Evolutionary conservation across 2,329 filamentous ascomycete species (phyloP).

Genomic region (Stagonosporopsis tanaceti): DNA sequence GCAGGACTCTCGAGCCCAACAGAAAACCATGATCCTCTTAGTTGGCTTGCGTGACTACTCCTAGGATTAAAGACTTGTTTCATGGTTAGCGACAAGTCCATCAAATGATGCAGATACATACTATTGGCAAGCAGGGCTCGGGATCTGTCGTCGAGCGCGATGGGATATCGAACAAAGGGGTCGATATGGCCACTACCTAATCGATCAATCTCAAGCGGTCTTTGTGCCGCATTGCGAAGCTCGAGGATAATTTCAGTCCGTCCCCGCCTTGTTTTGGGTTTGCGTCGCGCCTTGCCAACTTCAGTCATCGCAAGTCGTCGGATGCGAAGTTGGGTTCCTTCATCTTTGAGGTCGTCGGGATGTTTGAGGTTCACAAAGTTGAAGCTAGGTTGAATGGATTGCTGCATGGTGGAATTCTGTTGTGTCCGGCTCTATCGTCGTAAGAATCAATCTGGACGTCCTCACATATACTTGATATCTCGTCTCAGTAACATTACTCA

Average conservation of each 20-base stretch:
- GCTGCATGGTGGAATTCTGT: slow-evolving; percentile 28
- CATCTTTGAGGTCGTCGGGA: slow-evolving; percentile 43
- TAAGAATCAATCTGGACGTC: neutral
- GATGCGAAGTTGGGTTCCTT: slow-evolving; percentile 41
- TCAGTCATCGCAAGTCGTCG: slow-evolving; percentile 46
- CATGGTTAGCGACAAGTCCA: slow-evolving; percentile 17
- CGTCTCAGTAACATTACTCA: slow-evolving; percentile 3
- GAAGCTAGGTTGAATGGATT: slow-evolving; percentile 35
- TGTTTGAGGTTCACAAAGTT: slow-evolving; percentile 44
- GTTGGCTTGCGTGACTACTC: slow-evolving; percentile 29
- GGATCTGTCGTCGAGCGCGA: slow-evolving; percentile 34
- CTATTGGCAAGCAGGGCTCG: slow-evolving; percentile 37
- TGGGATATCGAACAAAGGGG: slow-evolving; percentile 37
- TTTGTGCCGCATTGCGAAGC: slow-evolving; percentile 25
- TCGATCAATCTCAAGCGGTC: slow-evolving; percentile 24
- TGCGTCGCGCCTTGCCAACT: slow-evolving; percentile 38
- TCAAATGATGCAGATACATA: slow-evolving; percentile 16
- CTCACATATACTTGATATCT: slow-evolving; percentile 9
- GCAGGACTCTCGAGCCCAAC: slow-evolving; percentile 34
- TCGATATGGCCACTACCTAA: slow-evolving; percentile 34
- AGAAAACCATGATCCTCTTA: slow-evolving; percentile 39
- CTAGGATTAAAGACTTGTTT: slow-evolving; percentile 34
- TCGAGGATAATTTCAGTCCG: slow-evolving; percentile 41
- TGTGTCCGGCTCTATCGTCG: neutral
- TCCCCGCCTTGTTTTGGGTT: slow-evolving; percentile 36